Conservation (phyloP, 2,329 filamentous ascomycete species). For the Juglanconis oblonga region DNA sequence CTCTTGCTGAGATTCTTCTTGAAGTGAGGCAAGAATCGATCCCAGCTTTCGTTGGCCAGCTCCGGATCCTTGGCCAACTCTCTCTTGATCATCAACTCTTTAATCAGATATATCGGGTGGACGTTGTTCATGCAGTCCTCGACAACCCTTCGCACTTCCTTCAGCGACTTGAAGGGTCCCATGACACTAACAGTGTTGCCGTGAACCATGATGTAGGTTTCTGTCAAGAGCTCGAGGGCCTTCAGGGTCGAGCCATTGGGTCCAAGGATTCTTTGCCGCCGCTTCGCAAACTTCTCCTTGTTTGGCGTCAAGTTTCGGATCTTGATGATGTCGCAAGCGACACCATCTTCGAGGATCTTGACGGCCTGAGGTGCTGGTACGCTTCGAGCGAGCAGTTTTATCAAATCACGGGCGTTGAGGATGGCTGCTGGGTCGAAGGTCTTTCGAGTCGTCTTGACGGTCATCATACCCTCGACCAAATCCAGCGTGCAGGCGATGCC, state of each 20-base stretch:
- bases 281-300: conserved; percentile 94
- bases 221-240: conserved; percentile 85
- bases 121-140: conserved; percentile 97
- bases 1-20: conserved; percentile 87
- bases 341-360: conserved; percentile 88
- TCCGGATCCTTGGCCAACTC: conserved; percentile 78
- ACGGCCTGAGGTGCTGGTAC: conserved; percentile 91
- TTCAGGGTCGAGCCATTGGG: conserved; percentile 91
- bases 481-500: conserved; percentile 91
- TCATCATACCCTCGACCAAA: conserved; percentile 94
- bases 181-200: conserved; percentile 93
- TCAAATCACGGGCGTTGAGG: conserved; percentile 88
- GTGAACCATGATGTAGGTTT: conserved; percentile 91
- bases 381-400: conserved; percentile 86
- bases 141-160: conserved; percentile 84
- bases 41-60: conserved; percentile 86
- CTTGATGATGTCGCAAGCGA: conserved; percentile 95
- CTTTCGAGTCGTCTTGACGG: conserved; percentile 88
- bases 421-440: conserved; percentile 80
- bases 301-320: conserved; percentile 86
- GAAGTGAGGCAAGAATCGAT: conserved; percentile 94
- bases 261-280: conserved; percentile 87
- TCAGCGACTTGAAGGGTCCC: conserved; percentile 89
- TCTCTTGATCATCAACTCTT: conserved; percentile 79
- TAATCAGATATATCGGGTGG: conserved; percentile 82